Conservation (phyloP, 495 filamentous ascomycete species). For the Beverwykella pulmonaria region DNA sequence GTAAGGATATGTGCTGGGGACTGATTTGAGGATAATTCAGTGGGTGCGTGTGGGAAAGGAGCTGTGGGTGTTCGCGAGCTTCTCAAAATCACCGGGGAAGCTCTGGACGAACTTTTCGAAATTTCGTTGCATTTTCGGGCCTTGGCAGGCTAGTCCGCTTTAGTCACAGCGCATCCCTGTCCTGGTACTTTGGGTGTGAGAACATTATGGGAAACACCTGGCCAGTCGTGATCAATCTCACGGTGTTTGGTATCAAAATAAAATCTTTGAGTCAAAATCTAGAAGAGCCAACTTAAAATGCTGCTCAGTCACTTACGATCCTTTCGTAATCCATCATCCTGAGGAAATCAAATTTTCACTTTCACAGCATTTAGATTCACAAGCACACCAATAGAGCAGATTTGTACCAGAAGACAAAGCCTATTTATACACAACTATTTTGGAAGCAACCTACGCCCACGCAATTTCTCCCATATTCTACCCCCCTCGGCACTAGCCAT, state of each 20-base stretch:
- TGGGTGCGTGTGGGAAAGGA: not conserved
- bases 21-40: not conserved
- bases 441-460: not conserved
- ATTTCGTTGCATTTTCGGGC: conserved; percentile 1
- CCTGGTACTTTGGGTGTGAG: too few species aligned
- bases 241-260: too few species aligned
- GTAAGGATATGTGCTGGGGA: not conserved
- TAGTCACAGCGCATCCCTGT: conserved; percentile 5
- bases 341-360: not conserved
- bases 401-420: not conserved
- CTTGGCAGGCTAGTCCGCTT: conserved; percentile 18
- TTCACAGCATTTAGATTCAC: not conserved
- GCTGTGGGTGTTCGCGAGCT: conserved; percentile 12
- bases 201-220: too few species aligned
- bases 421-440: conserved; percentile 36
- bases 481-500: not conserved
- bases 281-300: too few species aligned
- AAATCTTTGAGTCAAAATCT: too few species aligned
- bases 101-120: conserved; percentile 9
- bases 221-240: too few species aligned
- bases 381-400: not conserved
- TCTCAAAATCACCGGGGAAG: not conserved
- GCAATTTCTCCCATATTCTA: not conserved
- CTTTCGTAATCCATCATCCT: too few species aligned
- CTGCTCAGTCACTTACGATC: too few species aligned